Evolutionary conservation across 148 eudicot genomes (phyloP), one percentile per base, ranked within the genome.

Genomic region (Euryodendron excelsum): DNA sequence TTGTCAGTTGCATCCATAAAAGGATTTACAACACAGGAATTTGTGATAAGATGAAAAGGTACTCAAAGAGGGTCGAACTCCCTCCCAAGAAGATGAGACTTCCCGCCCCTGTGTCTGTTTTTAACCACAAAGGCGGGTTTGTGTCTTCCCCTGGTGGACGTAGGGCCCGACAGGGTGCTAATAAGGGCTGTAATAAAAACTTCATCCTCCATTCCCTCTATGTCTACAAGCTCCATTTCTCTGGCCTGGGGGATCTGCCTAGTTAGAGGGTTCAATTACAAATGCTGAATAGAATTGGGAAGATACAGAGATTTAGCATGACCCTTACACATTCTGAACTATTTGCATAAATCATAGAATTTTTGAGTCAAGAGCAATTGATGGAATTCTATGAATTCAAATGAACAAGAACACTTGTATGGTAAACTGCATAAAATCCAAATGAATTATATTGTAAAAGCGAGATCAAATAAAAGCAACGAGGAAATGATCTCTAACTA

Each of bases 351-450:
- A 69, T 45, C 60, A 55, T 21, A 55, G 25, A 33, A 30, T 30
- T 13, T 71, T 71, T 9, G 44, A 41, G 33, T 27, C 33, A 69
- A 23, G 44, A 25, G n/a, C 53, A 69, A 41, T 12, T 41, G 72
- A 68, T 41, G 21, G n/a, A n/a, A n/a, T n/a, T n/a, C n/a, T 69
- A 69, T 71, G 39, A 71, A 71, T 4, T 71, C 59, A 48, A 50
- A 28, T 17, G 25, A 18, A 71, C 59, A 71, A 23, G 74, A 30
- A 71, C 58, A 71, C 47, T 21, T 48, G 28, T 11, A 20, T 59
- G 37, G 33, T 50, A 36, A 41, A 20, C 59, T 48, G 59, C 21
- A 28, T 39, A 55, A 66, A 44, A 67, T 55, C 27, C 13, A 34
- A 14, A 76, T 44, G 12, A 58, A 25, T 47, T 47, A 44, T 28